Evolutionary conservation across 2,329 filamentous ascomycete species (phyloP), one percentile per base, ranked within the genome.

Genomic region (Clarireedia homoeocarpa): DNA sequence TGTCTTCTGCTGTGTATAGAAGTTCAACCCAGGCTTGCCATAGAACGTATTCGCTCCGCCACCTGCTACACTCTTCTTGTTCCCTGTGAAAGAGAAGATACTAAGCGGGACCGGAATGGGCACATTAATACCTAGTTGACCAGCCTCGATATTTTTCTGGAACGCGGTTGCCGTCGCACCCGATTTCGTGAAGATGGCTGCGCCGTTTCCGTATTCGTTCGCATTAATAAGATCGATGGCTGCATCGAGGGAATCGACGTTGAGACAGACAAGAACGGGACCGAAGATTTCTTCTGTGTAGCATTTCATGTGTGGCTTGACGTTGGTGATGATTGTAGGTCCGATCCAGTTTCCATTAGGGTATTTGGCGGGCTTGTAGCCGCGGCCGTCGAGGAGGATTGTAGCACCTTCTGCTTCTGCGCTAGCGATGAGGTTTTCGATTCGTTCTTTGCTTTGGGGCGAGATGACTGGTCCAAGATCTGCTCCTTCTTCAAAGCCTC

Each of bases 1-100:
- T 2, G 94, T 99, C 88, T 99, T 97, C 69, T 88, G 82, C 75
- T 97, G 94, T 3, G 94, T 99, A 74, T 95, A 97, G 71, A 99
- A 99, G 70, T 88, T 85, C 70, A 99, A 74, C 24, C 92, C 94
- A 0, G 91, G 89, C 73, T 89, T 88, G 63, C 94, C 94, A 74
- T 99, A 99, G 71, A 99, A 97, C 15, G 91, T 95, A 75, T 83
- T 95, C 39, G 89, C 88, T 59, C 94, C 92, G 52, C 91, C 91
- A 54, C 92, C 94, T 0, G 94, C 94, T 56, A 97, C 79, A 67
- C 85, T 90, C 80, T 88, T 91, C 85, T 99, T 92, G 77, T 87
- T 87, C 46, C 83, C 84, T 27, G 84, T 87, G 71, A 88, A 87
- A 55, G 80, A 84, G 73, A 86, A 87, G 79, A 86, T 85, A 68